Evolutionary conservation across 495 filamentous ascomycete species (phyloP), one percentile per base, ranked within the genome.

Genomic region (Aspergillus conjunctus): DNA sequence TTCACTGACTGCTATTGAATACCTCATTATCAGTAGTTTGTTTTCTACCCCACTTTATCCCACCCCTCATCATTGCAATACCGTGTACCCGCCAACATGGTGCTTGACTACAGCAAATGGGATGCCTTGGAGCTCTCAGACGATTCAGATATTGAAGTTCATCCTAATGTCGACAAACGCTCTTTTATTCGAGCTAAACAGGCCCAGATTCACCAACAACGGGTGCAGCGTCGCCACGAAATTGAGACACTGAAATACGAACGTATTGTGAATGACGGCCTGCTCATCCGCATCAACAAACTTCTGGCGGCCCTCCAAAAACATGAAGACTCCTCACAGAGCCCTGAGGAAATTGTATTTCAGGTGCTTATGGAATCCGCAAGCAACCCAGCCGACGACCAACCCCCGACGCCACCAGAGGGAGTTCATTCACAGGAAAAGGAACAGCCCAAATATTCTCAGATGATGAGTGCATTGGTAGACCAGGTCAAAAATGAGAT

Each of bases 141-240:
- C 74, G 94, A 98, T 74, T 96, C 92, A 45, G 94, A 98, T 72
- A 90, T 98, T 68, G 94, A 98, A 76, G 93, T 97, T 30, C 94
- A 98, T 73, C 94, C 95, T 58, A 98, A 98, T 77, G 94, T 98
- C 73, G 94, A 98, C 78, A 98, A 98, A 70, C 87, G 88, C 3
- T 98, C 94, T 56, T 98, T 98, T 77, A 98, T 98, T 72, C 91
- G 94, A 55, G 94, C 94, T 57, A 98, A 98, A 79, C 94, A 97
- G 76, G 87, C 89, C 68, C 92, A 98, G 73, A 98, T 98, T 70
- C 94, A 98, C 71, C 83, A 89, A 68, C 88, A 97, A 70, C 88
- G 94, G 45, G 79, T 84, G 57, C 87, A 92, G 65, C 90, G 94
- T 54, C 89, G 87, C 65, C 85, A 90, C 68, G 87, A 96, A 69